Conservation (phyloP, 2,329 filamentous ascomycete genomes). For the Endocalyx cinctus region DNA sequence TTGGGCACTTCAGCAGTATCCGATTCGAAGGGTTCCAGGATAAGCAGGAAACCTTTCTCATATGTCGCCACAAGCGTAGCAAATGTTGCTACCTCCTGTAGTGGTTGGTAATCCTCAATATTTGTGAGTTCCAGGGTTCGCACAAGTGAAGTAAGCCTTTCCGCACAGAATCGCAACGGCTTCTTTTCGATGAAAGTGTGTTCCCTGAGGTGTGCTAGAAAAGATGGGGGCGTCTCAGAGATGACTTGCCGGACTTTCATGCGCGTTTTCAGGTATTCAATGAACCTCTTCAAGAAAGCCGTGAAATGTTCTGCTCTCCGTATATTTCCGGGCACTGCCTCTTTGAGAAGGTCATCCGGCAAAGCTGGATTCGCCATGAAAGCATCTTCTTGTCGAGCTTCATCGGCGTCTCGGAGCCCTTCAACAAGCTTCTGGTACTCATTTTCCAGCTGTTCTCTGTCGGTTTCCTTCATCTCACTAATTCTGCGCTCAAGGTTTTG, state of each 20-base stretch:
- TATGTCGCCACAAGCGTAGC: slow-evolving; percentile 95
- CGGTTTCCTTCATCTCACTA: slow-evolving; percentile 89
- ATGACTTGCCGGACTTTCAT: slow-evolving; percentile 99
- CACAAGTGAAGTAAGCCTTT: slow-evolving; percentile 89
- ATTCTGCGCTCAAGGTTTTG: slow-evolving; percentile 89
- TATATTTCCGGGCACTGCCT: slow-evolving; percentile 96
- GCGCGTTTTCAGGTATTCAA: slow-evolving; percentile 94
- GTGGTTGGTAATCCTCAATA: slow-evolving; percentile 94
- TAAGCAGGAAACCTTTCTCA: slow-evolving; percentile 91
- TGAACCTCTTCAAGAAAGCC: slow-evolving; percentile 90
- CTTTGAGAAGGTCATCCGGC: slow-evolving; percentile 88
- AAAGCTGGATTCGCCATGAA: slow-evolving; percentile 97
- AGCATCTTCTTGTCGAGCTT: slow-evolving; percentile 85
- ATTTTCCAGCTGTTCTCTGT: slow-evolving; percentile 88
- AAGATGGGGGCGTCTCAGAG: slow-evolving; percentile 92
- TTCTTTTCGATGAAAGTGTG: slow-evolving; percentile 98
- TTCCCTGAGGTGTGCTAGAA: slow-evolving; percentile 87
- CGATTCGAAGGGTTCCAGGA: slow-evolving; percentile 95
- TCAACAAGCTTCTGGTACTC: slow-evolving; percentile 96
- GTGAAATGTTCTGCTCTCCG: slow-evolving; percentile 93
- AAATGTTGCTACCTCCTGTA: slow-evolving; percentile 97
- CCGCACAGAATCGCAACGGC: slow-evolving; percentile 88
- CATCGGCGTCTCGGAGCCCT: slow-evolving; percentile 80
- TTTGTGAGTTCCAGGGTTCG: slow-evolving; percentile 93
- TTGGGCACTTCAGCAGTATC: slow-evolving; percentile 94